phyloP scores from a whole-genome alignment of 179 eudicot genomes.

The Actinidia chinensis region DNA sequence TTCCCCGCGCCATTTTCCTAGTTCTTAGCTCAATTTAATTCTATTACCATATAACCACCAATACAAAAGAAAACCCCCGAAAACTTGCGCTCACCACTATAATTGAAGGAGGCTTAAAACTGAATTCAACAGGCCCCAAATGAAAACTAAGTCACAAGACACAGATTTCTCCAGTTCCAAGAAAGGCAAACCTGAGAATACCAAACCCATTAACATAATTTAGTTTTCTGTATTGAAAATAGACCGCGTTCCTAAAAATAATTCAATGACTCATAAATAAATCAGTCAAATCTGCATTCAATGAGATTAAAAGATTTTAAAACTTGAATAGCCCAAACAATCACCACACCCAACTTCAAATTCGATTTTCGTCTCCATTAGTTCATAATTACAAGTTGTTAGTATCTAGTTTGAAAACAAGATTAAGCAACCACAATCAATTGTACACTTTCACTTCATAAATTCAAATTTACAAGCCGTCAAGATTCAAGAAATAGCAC shows the following conservation, averaged over 20 bases:
- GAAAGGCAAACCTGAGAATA: slow-evolving; percentile 7
- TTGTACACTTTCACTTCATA: background rate
- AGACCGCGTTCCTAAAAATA: background rate
- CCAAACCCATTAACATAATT: background rate
- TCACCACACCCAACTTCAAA: background rate
- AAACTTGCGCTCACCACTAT: background rate
- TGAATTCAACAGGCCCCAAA: background rate
- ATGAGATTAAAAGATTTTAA: too few species aligned
- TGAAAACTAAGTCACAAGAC: background rate
- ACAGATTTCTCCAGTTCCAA: slow-evolving; percentile 6
- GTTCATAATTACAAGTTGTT: background rate
- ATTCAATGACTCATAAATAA: background rate
- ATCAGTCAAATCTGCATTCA: background rate
- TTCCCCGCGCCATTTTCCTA: slow-evolving; percentile 50
- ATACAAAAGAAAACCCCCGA: background rate
- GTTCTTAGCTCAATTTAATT: slow-evolving; percentile 5
- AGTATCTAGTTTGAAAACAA: background rate
- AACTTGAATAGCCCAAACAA: background rate
- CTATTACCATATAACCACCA: slow-evolving; percentile 11
- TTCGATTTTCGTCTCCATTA: background rate
- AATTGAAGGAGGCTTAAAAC: too few species aligned
- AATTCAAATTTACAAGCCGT: slow-evolving; percentile 2
- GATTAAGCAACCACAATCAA: slow-evolving; percentile 6
- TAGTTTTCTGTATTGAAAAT: background rate
- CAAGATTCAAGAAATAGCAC: background rate